Evolutionary conservation across 306 rosid genomes (phyloP), one percentile per base, ranked within the genome.

Genomic region (Quercus rubra): DNA sequence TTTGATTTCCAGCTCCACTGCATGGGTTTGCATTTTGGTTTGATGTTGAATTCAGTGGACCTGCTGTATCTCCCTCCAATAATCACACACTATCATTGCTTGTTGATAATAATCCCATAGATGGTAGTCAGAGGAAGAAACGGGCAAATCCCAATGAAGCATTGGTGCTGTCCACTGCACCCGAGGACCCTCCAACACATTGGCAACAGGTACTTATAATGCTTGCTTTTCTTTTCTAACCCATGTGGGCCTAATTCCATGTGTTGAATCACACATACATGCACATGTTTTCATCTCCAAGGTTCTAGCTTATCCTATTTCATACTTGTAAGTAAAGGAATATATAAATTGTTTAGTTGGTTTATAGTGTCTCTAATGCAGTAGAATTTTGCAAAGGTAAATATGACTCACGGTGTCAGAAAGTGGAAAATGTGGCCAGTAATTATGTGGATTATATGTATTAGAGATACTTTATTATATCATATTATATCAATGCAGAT

Each of bases 1-100:
- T 33, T 74, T 62, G 33, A 28, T 79, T 78, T 84, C 52, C 99
- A 95, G 98, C 99, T 83, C 97, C 99, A 54, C 84, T 95, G 43
- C 99, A 95, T 86, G 99, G 99, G 70, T 95, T 95, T 89, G 99
- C 98, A 68, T 95, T 95, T 88, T 95, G 99, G 99, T 95, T 95
- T 89, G 99, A 95, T 77, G 99, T 95, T 76, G 97, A 95, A 88
- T 95, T 95, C 82, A 82, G 80, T 83, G 98, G 92, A 74, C 91
- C 92, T 74, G 82, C 83, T 20, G 70, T 81, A 58, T 72, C 92
- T 79, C 81, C 87, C 63, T 62, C 79, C 69, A 81, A 87, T 77
- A 76, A 80, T 83, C 83, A 78, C 21, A 71, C 84, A 3, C 73
- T 88, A 51, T 64, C 85, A 70, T 67, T 74, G 30, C 74, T 78